A percentile compares a stretch with the other conserved stretches of the same genome.
Evolutionary conservation across 805 yeast genomes (phyloP).

Genomic region (Barnettozyma sp.): DNA sequence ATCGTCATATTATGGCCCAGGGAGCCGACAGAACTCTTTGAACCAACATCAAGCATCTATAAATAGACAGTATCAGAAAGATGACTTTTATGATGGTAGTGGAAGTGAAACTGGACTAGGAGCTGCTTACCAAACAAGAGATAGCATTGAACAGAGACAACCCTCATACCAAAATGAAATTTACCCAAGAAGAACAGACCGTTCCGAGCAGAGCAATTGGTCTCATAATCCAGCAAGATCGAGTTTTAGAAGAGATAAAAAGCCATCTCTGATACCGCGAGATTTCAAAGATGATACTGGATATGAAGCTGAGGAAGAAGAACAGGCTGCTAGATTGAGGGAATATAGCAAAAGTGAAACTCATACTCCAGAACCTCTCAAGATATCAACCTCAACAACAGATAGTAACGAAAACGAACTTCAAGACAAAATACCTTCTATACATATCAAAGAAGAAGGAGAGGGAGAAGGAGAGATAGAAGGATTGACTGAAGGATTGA

Average conservation of each 20-base stretch:
- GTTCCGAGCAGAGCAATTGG: constrained; percentile 1
- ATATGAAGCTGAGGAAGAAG: constrained; percentile 21
- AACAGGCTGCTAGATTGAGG: constrained; percentile 8
- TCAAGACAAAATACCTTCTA: too few species aligned
- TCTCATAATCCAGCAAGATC: constrained; percentile 1
- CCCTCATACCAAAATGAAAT: neutral
- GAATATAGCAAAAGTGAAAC: neutral
- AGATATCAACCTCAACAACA: too few species aligned
- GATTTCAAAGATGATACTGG: constrained; percentile 20
- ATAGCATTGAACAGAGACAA: neutral
- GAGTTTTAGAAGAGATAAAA: constrained; percentile 3
- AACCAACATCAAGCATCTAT: neutral
- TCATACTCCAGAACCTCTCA: neutral
- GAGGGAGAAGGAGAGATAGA: too few species aligned
- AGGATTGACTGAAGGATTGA: too few species aligned
- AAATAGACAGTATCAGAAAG: constrained; percentile 1
- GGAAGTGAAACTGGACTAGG: too few species aligned
- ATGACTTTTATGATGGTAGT: constrained; percentile 9
- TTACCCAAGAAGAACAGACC: constrained; percentile 7
- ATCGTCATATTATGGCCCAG: constrained; percentile 5
- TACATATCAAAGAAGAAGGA: too few species aligned
- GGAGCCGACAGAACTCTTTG: constrained; percentile 10
- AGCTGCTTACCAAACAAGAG: constrained; percentile 3
- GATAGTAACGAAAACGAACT: too few species aligned
- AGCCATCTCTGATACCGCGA: constrained; percentile 24